A percentile compares a stretch with the other conserved stretches of the same genome.
Conservation (phyloP, 2,329 filamentous ascomycete species). For the Colletotrichum zoysiae region DNA sequence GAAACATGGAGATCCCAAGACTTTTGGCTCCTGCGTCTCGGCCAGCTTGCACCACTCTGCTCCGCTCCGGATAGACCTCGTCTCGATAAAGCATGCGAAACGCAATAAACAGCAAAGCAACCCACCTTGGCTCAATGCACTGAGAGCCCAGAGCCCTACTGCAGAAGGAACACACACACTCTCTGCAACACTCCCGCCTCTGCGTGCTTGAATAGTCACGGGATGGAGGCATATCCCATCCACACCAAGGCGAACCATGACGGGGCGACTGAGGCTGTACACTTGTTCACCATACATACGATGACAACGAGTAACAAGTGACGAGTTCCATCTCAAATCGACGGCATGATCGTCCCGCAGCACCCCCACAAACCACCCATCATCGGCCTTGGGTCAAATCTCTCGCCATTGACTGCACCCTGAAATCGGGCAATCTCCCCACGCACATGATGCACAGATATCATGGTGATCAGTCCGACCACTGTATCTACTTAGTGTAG, state of each 20-base stretch:
- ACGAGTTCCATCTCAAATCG: slow-evolving; percentile 31
- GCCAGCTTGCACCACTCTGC: slow-evolving; percentile 9
- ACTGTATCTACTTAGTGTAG: not conserved
- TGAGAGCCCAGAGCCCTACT: not conserved
- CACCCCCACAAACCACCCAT: slow-evolving; percentile 37
- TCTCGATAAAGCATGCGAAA: slow-evolving; percentile 30
- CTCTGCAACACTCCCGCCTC: not conserved
- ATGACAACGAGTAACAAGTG: slow-evolving; percentile 4
- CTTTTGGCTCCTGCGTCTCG: slow-evolving; percentile 22
- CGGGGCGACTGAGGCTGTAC: not conserved
- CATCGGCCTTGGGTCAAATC: slow-evolving; percentile 7
- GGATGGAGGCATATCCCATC: slow-evolving; percentile 2
- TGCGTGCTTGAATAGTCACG: not conserved
- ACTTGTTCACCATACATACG: not conserved
- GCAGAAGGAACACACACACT: not conserved
- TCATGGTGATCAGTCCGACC: slow-evolving; percentile 37
- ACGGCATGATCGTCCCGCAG: slow-evolving; percentile 34
- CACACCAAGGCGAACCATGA: not conserved
- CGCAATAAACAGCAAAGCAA: slow-evolving; percentile 25
- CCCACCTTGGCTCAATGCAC: slow-evolving; percentile 24
- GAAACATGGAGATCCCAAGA: slow-evolving; percentile 35
- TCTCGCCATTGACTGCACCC: slow-evolving; percentile 17
- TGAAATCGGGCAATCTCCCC: slow-evolving; percentile 27
- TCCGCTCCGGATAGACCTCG: slow-evolving; percentile 14
- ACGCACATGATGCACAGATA: slow-evolving; percentile 19